Base-by-base conservation (phyloP, 2,329 filamentous ascomycete genomes). In the Mycosphaerella sp. region DNA sequence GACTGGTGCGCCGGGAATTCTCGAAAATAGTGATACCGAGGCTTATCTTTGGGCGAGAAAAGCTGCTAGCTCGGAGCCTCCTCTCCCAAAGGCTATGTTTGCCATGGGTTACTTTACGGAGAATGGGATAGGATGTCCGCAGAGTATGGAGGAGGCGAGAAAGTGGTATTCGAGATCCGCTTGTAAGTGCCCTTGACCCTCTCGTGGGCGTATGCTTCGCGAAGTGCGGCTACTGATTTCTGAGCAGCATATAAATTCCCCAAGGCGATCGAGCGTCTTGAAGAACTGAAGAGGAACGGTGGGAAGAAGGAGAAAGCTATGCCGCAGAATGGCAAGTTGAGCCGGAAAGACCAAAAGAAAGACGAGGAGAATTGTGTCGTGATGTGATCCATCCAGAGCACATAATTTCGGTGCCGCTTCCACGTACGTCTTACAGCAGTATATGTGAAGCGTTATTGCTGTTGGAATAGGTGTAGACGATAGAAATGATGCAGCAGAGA, bases 61-160 rank as follows among this genome's bases (percentile, higher is more conserved):
- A 72, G 92, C 93, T 1, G 93, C 93, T 0, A 82, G 85, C 59
- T 87, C 89, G 12, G 59, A 58, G 51, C 74, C 74, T 10, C 75
- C 75, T 2, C 73, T 96, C 38, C 84, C 89, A 6, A 98, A 97
- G 76, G 93, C 93, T 0, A 88, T 97, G 74, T 97, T 96, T 73
- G 93, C 92, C 0, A 95, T 98, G 87, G 93, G 93, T 0, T 96
- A 97, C 73, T 96, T 95, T 68, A 95, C 89, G 0, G 93, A 98
- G 72, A 85, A 93, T 46, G 93, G 93, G 10, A 97, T 98, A 63
- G 93, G 93, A 31, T 84, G 89, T 60, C 78, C 85, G 12, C 83
- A 87, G 7, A 95, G 92, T 69, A 66, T 96, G 64, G 93, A 98
- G 66, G 93, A 97, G 73, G 93, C 92, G 21, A 96, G 95, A 78